Evolutionary conservation across 352 stramenopile species (phyloP).

Genomic region (Hyaloperonospora brassicae): DNA sequence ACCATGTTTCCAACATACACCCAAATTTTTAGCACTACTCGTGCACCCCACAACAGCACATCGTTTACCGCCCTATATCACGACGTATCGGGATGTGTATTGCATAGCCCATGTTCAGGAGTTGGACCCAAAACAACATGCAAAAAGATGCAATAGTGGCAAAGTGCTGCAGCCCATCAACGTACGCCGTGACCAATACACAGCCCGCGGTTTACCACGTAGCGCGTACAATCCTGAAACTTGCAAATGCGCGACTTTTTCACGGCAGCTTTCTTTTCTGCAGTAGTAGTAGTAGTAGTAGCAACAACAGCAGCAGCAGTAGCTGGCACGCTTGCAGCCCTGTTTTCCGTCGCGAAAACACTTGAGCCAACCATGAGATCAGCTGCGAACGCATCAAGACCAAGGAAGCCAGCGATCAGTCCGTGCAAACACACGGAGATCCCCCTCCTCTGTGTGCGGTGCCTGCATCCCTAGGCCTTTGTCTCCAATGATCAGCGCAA

Average conservation of each 20-base stretch:
- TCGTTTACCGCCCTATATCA: conserved; percentile 54
- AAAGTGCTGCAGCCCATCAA: conserved; percentile 5
- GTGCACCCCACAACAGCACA: conserved; percentile 56
- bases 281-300: too few relatives aligned
- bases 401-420: conserved; percentile 19
- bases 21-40: conserved; percentile 69
- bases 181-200: conserved; percentile 63
- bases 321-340: conserved; percentile 18
- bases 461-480: conserved; percentile 18
- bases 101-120: conserved; percentile 15
- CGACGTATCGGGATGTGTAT: conserved; percentile 18
- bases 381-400: conserved; percentile 18
- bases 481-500: conserved; percentile 15
- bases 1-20: conserved; percentile 75
- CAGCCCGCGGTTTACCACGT: conserved; percentile 66
- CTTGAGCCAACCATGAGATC: conserved; percentile 15
- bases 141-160: conserved; percentile 1
- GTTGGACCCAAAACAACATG: conserved; percentile 10
- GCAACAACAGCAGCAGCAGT: too few relatives aligned
- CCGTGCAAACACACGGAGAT: conserved; percentile 11
- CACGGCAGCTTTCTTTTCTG: conserved; percentile 17
- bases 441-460: not conserved
- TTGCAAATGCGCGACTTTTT: conserved; percentile 77
- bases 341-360: conserved; percentile 17
- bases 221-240: conserved; percentile 63